These are phyloP conservation scores for Talaromyces rugulosus DNA, from an alignment of 2,329 filamentous ascomycete genomes.

Conservation along the genomic window DNA sequence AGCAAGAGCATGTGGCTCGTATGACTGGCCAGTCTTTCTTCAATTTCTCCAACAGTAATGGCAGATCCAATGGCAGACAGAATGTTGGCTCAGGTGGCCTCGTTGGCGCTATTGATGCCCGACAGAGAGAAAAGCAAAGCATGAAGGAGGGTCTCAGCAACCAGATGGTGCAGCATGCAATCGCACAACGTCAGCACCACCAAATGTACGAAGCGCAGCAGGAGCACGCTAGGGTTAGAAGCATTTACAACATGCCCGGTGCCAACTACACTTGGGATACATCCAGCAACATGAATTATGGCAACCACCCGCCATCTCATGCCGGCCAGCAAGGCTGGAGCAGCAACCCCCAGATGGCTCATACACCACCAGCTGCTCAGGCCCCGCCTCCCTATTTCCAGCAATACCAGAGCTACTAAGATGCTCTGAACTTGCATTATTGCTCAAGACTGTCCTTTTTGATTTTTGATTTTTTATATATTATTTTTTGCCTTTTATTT, in stretches of 20 bases:
- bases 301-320: slow-evolving; percentile 11
- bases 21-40: slow-evolving; percentile 75
- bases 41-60: slow-evolving; percentile 56
- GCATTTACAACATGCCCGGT: slow-evolving; percentile 32
- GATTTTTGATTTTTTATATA: neutral
- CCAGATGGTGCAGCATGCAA: slow-evolving; percentile 68
- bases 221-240: slow-evolving; percentile 19
- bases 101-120: slow-evolving; percentile 72
- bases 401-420: neutral
- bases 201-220: slow-evolving; percentile 39
- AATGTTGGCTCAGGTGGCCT: slow-evolving; percentile 55
- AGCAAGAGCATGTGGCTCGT: slow-evolving; percentile 84
- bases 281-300: slow-evolving; percentile 23
- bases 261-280: slow-evolving; percentile 36
- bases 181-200: slow-evolving; percentile 62
- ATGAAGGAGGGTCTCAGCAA: slow-evolving; percentile 66
- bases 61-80: slow-evolving; percentile 32
- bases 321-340: slow-evolving; percentile 25
- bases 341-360: slow-evolving; percentile 21
- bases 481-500: too few relatives aligned
- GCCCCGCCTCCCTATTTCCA: slow-evolving; percentile 24
- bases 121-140: slow-evolving; percentile 72
- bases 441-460: neutral
- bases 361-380: slow-evolving; percentile 23
- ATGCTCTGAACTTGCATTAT: neutral